Conservation (phyloP, 345 rosid genomes). For the Boechera divaricarpa region DNA sequence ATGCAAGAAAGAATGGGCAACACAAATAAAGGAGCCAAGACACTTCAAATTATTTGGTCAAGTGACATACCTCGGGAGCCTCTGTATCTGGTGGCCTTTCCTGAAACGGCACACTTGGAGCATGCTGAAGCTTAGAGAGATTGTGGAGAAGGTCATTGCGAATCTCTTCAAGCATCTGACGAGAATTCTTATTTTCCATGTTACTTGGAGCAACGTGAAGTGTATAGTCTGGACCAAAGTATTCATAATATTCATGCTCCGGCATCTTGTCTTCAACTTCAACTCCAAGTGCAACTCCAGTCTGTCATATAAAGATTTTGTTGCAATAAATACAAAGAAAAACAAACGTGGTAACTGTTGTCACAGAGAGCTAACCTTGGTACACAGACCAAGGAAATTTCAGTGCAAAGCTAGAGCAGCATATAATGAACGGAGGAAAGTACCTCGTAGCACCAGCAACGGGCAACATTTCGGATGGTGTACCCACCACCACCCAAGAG, state of each 20-base stretch:
- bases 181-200: conserved; percentile 63
- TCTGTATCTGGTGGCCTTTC: conserved; percentile 88
- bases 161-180: conserved; percentile 78
- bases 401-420: conserved; percentile 21
- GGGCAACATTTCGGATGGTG: conserved; percentile 78
- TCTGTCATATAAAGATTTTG: conserved; percentile 45
- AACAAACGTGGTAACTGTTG: neutral
- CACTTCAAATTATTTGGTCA: conserved; percentile 19
- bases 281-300: conserved; percentile 77
- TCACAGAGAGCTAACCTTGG: conserved; percentile 3
- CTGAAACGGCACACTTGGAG: conserved; percentile 94
- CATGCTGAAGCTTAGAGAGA: conserved; percentile 94
- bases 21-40: conserved; percentile 6
- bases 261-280: conserved; percentile 87
- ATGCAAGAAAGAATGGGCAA: conserved; percentile 24
- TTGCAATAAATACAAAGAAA: neutral
- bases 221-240: conserved; percentile 77
- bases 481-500: conserved; percentile 80
- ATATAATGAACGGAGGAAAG: conserved; percentile 13
- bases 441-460: conserved; percentile 85
- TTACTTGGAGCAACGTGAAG: conserved; percentile 63
- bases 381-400: conserved; percentile 12
- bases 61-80: conserved; percentile 67
- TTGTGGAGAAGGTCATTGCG: conserved; percentile 78
- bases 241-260: conserved; percentile 76